Conservation (phyloP, 345 rosid genomes). For the Eutrema heterophyllum region DNA sequence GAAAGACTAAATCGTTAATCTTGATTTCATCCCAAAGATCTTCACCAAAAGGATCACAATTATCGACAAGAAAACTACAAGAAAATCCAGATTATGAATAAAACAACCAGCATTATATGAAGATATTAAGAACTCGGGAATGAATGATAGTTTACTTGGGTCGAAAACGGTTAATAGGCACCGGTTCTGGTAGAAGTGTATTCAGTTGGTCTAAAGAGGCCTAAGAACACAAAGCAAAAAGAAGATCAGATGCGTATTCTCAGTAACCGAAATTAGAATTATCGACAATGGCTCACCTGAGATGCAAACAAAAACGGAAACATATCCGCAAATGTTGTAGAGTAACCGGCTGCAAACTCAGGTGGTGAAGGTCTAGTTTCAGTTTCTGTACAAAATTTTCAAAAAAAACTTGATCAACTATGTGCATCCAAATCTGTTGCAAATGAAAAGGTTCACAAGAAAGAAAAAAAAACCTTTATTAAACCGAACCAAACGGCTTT, state of each 20-base stretch:
- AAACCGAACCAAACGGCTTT: slow-evolving; percentile 77
- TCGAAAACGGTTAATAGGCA: slow-evolving; percentile 82
- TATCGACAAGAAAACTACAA: slow-evolving; percentile 60
- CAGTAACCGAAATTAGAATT: neutral
- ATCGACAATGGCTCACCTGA: slow-evolving; percentile 47
- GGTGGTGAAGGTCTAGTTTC: slow-evolving; percentile 75
- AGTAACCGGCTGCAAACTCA: slow-evolving; percentile 59
- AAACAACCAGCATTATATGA: neutral
- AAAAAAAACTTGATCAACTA: neutral
- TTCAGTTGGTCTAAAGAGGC: slow-evolving; percentile 77
- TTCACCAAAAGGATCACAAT: slow-evolving; percentile 74
- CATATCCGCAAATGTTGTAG: slow-evolving; percentile 55
- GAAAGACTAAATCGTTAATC: slow-evolving; percentile 47
- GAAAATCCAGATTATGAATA: neutral
- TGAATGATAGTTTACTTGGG: slow-evolving; percentile 49
- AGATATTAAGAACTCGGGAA: neutral
- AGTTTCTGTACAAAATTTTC: slow-evolving; percentile 41
- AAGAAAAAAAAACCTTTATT: slow-evolving; percentile 48
- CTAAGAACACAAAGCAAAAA: slow-evolving; percentile 32
- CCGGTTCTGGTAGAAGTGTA: slow-evolving; percentile 59
- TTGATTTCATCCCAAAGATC: slow-evolving; percentile 72
- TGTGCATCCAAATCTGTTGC: neutral
- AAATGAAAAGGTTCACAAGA: neutral
- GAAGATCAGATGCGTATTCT: neutral
- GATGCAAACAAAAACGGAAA: slow-evolving; percentile 68